phyloP scores from a whole-genome alignment of 306 rosid species.

The Clitoria ternatea region DNA sequence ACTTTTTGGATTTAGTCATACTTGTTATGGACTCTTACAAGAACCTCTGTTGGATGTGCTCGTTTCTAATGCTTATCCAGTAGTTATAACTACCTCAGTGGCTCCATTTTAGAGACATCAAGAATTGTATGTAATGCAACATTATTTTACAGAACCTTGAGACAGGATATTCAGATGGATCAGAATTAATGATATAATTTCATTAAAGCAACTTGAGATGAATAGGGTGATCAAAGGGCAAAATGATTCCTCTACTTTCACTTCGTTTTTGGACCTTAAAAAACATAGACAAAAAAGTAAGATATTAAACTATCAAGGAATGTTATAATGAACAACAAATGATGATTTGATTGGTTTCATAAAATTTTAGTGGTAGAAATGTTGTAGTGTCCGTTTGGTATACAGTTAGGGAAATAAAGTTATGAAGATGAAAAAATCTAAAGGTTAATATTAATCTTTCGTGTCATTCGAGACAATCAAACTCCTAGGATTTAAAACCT shows the following conservation, averaged over 20 bases:
- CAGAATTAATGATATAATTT: background rate
- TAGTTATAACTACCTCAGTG: background rate
- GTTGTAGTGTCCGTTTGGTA: no score
- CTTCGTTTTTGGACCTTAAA: background rate
- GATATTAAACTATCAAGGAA: background rate
- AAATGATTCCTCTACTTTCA: background rate
- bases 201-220: background rate
- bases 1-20: background rate
- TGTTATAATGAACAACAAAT: background rate
- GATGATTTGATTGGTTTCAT: background rate
- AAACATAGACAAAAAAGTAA: slow-evolving; percentile 1
- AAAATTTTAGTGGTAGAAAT: slow-evolving; percentile 3
- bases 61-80: background rate
- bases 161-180: background rate
- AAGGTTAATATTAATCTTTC: no score
- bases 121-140: background rate
- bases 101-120: slow-evolving; percentile 3
- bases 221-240: background rate
- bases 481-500: no score
- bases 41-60: background rate
- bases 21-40: background rate
- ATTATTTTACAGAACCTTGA: background rate
- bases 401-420: no score
- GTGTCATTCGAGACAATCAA: no score
- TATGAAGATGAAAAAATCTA: no score